Evolutionary conservation across 2,329 filamentous ascomycete species (phyloP), one percentile per base, ranked within the genome.

Genomic region (Colletotrichum sublineola): DNA sequence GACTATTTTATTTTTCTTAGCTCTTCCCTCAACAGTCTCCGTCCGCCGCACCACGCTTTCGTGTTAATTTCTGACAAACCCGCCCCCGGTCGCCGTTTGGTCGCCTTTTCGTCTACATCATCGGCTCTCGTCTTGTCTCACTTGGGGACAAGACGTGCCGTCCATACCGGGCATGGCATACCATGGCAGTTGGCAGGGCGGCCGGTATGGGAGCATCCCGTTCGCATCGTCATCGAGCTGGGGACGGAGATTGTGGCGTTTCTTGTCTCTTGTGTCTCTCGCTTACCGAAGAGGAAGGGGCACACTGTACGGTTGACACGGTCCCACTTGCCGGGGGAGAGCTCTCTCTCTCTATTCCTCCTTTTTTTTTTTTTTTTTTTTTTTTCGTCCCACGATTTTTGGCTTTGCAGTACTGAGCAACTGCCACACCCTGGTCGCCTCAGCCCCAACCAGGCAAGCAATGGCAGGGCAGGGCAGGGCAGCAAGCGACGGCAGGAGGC

Each of bases 191-290:
- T 64, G 66, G 52, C 66, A 71, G 64, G 69, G 53, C 33, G 55
- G 44, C 44, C 29, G 58, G 46, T 57, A 56, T 42, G 60, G 15
- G 31, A 63, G 60, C n/a, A 20, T 12, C 53, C 65, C 53, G 69
- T 56, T 69, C 53, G 40, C 65, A 69, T 72, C 69, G 69, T 72
- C 69, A 72, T 69, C 53, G 53, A 69, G 42, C 69, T 60, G 69
- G 69, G 66, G 69, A 72, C 69, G 69, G 69, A 72, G 67, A 72
- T 69, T 64, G 66, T 72, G 69, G 69, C 69, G 58, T 68, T 55
- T 58, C 69, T 55, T 72, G 69, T 72, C 66, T 72, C 52, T 64
- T 36, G 6, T 36, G 20, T 42, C 33, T 55, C 44, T 63, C 53
- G 52, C 50, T 71, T 55, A 24, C 15, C 42, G 7, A 52, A 31